Percentiles rank a stretch among this genome's conserved stretches.
These are phyloP conservation scores for Penicillium palitans DNA, from an alignment of 2,329 filamentous ascomycete genomes.

Conservation along the genomic window DNA sequence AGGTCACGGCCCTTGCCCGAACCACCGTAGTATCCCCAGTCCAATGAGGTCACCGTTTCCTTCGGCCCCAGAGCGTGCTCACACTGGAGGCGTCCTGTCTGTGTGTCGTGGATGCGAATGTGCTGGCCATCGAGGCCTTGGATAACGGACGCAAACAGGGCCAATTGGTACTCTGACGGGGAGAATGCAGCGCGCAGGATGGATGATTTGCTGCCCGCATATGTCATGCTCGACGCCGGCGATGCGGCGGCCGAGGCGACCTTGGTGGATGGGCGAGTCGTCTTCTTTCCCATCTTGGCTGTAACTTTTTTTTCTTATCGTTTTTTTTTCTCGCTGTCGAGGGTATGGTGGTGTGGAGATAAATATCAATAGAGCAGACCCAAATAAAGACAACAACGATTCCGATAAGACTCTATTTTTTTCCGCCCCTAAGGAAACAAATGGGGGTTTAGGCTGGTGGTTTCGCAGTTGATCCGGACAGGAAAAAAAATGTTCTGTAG, in stretches of 20 bases:
- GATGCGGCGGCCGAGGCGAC: conserved; percentile 45
- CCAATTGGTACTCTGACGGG: conserved; percentile 52
- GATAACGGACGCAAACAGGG: conserved; percentile 55
- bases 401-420: conserved; percentile 15
- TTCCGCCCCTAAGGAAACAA: conserved; percentile 19
- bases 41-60: conserved; percentile 50
- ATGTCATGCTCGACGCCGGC: conserved; percentile 38
- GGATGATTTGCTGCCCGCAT: conserved; percentile 47
- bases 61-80: conserved; percentile 51
- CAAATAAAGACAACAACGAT: conserved; percentile 7
- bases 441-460: conserved; percentile 31
- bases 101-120: conserved; percentile 54
- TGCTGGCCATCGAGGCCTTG: conserved; percentile 55
- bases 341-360: conserved; percentile 13
- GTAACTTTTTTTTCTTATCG: conserved; percentile 19
- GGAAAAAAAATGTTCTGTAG: conserved; percentile 48
- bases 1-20: conserved; percentile 38
- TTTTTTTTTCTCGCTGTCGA: conserved; percentile 16
- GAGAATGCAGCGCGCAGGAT: conserved; percentile 53
- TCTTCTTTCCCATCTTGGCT: conserved; percentile 49
- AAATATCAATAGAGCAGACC: neutral
- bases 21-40: conserved; percentile 51
- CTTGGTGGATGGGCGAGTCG: conserved; percentile 45
- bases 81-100: conserved; percentile 51
- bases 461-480: conserved; percentile 32